Conservation (phyloP, 371 early-diverging fungal species). For the Lichtheimia hyalospora region DNA sequence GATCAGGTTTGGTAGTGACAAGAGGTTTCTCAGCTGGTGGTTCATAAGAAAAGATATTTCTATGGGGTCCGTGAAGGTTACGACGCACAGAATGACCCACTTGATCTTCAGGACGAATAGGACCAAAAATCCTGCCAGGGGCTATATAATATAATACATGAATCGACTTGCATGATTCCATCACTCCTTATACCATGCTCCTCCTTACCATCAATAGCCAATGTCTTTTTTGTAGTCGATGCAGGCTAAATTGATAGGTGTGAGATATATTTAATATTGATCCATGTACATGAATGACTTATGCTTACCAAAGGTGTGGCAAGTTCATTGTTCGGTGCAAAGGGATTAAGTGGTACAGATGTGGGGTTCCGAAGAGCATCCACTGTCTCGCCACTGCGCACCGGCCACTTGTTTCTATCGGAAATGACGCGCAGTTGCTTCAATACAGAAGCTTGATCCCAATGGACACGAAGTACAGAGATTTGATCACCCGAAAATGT, state of each 20-base stretch:
- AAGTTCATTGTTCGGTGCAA: conserved; percentile 15
- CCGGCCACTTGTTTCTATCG: conserved; percentile 34
- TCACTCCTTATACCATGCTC: neutral
- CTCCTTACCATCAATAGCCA: conserved; percentile 9
- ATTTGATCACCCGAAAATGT: conserved; percentile 32
- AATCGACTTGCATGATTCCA: too few species aligned
- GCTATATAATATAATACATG: conserved; percentile 11
- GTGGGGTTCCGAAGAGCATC: conserved; percentile 25
- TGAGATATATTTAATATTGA: neutral
- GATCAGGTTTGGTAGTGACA: conserved; percentile 32
- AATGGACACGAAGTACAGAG: conserved; percentile 32
- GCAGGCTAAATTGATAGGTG: neutral
- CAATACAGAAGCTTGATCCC: conserved; percentile 50
- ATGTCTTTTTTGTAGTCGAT: conserved; percentile 6
- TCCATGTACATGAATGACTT: neutral
- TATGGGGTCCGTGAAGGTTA: conserved; percentile 24
- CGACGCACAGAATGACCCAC: conserved; percentile 22
- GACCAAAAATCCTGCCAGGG: conserved; percentile 40
- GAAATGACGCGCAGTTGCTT: conserved; percentile 39
- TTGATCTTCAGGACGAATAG: conserved; percentile 41
- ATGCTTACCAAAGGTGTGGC: conserved; percentile 21
- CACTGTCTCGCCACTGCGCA: conserved; percentile 33
- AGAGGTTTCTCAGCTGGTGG: conserved; percentile 33
- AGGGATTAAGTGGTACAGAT: conserved; percentile 16
- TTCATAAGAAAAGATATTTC: conserved; percentile 47